phyloP scores from a whole-genome alignment of 352 stramenopile species.

The Phytophthora macrochlamydospora region DNA sequence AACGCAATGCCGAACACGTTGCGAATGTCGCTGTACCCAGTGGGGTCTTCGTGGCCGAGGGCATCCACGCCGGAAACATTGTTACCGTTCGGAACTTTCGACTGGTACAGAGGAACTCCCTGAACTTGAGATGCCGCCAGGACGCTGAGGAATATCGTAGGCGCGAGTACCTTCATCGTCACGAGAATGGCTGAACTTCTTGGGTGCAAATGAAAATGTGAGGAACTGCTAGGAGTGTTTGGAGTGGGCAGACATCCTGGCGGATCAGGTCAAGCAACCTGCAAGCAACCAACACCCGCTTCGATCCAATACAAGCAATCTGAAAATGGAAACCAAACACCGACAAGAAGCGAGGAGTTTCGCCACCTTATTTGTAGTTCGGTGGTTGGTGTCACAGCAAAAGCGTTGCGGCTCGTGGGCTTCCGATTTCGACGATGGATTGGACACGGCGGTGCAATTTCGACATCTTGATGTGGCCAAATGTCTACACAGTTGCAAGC shows the following conservation, averaged over 20 bases:
- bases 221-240: neutral
- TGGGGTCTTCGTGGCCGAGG: constrained; percentile 37
- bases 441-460: no score
- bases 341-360: no score
- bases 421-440: no score
- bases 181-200: neutral
- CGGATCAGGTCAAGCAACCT: neutral
- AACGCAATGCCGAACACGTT: constrained; percentile 61
- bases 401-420: no score
- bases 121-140: constrained; percentile 1
- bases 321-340: no score
- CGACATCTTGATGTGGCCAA: no score
- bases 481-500: no score
- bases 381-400: no score
- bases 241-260: neutral
- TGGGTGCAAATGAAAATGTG: neutral
- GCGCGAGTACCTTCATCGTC: neutral
- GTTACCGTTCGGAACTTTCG: constrained; percentile 33
- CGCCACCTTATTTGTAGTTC: no score
- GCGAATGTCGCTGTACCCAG: constrained; percentile 16
- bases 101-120: constrained; percentile 21
- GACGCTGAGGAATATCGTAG: neutral
- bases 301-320: no score
- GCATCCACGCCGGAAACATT: constrained; percentile 34
- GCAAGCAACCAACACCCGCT: no score